Base-by-base conservation (phyloP, 2,329 filamentous ascomycete genomes). In the Helminthosporium solani region DNA sequence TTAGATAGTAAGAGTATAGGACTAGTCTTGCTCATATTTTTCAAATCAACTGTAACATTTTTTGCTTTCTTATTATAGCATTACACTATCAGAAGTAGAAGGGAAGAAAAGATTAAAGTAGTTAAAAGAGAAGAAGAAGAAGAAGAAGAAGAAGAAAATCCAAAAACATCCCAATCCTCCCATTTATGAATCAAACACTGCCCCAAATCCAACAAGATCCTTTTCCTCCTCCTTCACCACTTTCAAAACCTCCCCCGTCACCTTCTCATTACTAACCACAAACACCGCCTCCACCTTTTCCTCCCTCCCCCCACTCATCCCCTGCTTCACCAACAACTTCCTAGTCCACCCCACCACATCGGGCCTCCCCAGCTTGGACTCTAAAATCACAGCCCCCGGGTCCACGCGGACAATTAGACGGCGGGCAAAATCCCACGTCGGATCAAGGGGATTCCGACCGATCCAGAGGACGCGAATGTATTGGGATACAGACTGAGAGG, bases 221-320 rank as follows among this genome's bases (percentile, higher is more conserved):
- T 83, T 75, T 23, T 85, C 84, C 43, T 83, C 75, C 23, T 75
- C 78, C 68, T 90, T 85, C 47, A 90, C 73, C 12, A 79, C 83
- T 66, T 85, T 87, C 1, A 90, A 85, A 3, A 90, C 75, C 70
- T 82, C 81, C 55, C 78, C 79, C 15, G 86, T 90, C 34, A 88
- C 78, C 51, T 73, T 78, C 46, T 86, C 83, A 62, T 90, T 90
- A 43, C 83, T 84, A 58, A 90, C 88, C 46, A 89, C 78, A 57
- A 87, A 83, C 14, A 89, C 84, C 2, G 85, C 87, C 74, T 90
- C 87, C 1, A 79, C 78, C n/a, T n/a, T n/a, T n/a, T n/a, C n/a
- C n/a, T n/a, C n/a, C n/a, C n/a, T n/a, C n/a, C n/a, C n/a, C n/a
- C n/a, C n/a, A n/a, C n/a, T n/a, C n/a, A n/a, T n/a, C 0, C 72